Evolutionary conservation across 345 rosid genomes (phyloP).

Genomic region (Populus tremula): DNA sequence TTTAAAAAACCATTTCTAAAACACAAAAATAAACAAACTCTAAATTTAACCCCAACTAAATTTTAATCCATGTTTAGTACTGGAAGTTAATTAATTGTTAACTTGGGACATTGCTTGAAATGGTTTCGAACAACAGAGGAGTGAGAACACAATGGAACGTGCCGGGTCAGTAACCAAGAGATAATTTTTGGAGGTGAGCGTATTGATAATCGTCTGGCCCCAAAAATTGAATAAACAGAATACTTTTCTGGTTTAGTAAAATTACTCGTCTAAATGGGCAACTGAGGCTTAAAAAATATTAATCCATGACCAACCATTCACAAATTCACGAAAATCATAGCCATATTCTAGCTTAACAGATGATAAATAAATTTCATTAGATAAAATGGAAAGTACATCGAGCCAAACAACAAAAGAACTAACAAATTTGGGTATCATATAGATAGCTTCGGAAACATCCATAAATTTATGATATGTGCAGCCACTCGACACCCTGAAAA

Average conservation of each 20-base stretch:
- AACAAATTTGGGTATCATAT: neutral
- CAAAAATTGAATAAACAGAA: neutral
- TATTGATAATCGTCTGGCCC: neutral
- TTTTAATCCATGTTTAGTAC: no score
- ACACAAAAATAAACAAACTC: no score
- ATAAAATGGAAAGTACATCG: conserved; percentile 1
- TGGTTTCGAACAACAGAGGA: neutral
- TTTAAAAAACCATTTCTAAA: no score
- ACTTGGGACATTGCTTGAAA: neutral
- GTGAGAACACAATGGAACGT: neutral
- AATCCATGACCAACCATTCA: neutral
- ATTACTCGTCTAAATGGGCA: neutral
- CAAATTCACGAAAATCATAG: neutral
- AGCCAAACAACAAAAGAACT: neutral
- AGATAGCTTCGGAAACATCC: conserved; percentile 2
- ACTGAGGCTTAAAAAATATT: neutral
- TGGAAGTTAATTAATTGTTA: neutral
- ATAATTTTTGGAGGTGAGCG: neutral
- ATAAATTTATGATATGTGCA: neutral
- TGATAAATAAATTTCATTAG: neutral
- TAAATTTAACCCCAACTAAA: no score
- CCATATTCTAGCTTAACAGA: conserved; percentile 1
- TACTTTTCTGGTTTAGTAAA: neutral
- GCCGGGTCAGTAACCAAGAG: neutral
- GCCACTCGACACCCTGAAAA: conserved; percentile 3